Evolutionary conservation across 192 early-diverging fungal genomes (phyloP).

Genomic region (Gamsiella multidivaricata): DNA sequence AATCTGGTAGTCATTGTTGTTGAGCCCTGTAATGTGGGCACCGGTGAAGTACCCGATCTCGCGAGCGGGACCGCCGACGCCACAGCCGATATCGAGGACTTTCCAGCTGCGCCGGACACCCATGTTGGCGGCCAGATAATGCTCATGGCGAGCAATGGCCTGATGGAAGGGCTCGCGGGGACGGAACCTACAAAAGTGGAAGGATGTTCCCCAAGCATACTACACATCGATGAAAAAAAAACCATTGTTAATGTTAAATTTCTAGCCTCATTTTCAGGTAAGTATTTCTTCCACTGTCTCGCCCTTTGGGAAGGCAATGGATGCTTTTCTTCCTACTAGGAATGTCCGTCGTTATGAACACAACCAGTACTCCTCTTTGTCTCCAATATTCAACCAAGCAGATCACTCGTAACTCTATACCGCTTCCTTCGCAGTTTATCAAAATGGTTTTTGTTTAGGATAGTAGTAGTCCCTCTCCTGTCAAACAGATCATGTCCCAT

Average conservation of each 20-base stretch:
- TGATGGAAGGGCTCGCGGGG: constrained; percentile 79
- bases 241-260: not conserved
- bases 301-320: no score
- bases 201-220: constrained; percentile 89
- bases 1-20: constrained; percentile 96
- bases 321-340: no score
- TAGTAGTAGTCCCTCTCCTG: no score
- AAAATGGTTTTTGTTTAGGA: no score
- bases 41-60: constrained; percentile 93
- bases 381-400: not conserved
- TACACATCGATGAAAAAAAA: constrained; percentile 9
- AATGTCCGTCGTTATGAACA: no score
- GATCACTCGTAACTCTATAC: not conserved
- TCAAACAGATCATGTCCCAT: not conserved
- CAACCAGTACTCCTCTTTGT: no score
- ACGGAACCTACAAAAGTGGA: constrained; percentile 92
- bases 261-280: not conserved
- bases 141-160: constrained; percentile 92
- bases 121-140: constrained; percentile 82
- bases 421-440: not conserved
- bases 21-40: constrained; percentile 90
- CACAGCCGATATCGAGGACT: constrained; percentile 95
- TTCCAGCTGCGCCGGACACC: constrained; percentile 73
- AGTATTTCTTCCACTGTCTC: not conserved
- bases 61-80: constrained; percentile 95